A percentile compares a stretch with the other conserved stretches of the same genome.
Conservation (phyloP, 169 alveolate species). For the Plasmodium coatneyi region DNA sequence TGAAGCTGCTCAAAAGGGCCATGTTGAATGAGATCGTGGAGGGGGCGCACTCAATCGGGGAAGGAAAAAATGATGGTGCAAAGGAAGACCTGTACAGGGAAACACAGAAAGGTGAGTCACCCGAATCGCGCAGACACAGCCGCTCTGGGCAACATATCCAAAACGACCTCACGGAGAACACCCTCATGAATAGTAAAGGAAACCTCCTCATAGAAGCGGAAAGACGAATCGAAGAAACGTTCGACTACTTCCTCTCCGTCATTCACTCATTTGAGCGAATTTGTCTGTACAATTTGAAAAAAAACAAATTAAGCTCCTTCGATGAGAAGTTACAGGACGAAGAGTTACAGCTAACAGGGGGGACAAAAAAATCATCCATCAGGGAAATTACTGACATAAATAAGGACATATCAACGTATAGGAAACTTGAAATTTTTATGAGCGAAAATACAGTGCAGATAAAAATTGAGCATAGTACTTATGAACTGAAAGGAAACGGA, state of each 20-base stretch:
- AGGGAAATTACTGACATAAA: neutral
- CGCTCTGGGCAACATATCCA: neutral
- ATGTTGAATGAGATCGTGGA: neutral
- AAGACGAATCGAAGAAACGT: slow-evolving; percentile 17
- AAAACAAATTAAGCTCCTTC: neutral
- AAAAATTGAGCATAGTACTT: neutral
- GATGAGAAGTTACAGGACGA: slow-evolving; percentile 54
- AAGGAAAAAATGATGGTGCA: neutral
- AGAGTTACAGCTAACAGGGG: neutral
- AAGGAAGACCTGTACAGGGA: neutral
- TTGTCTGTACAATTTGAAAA: slow-evolving; percentile 31
- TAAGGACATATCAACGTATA: neutral
- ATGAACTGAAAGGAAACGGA: neutral
- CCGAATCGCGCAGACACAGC: neutral
- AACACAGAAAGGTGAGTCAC: neutral
- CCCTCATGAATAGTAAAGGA: slow-evolving; percentile 4
- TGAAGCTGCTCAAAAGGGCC: slow-evolving; percentile 34
- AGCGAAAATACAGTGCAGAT: neutral
- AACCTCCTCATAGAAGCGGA: slow-evolving; percentile 20
- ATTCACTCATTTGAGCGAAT: slow-evolving; percentile 47
- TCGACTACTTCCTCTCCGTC: slow-evolving; percentile 32
- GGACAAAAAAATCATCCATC: neutral
- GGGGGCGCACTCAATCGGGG: neutral
- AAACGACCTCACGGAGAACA: neutral
- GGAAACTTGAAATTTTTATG: neutral